Base-by-base conservation (phyloP, 352 stramenopile genomes). In the Pythium sukuiense region DNA sequence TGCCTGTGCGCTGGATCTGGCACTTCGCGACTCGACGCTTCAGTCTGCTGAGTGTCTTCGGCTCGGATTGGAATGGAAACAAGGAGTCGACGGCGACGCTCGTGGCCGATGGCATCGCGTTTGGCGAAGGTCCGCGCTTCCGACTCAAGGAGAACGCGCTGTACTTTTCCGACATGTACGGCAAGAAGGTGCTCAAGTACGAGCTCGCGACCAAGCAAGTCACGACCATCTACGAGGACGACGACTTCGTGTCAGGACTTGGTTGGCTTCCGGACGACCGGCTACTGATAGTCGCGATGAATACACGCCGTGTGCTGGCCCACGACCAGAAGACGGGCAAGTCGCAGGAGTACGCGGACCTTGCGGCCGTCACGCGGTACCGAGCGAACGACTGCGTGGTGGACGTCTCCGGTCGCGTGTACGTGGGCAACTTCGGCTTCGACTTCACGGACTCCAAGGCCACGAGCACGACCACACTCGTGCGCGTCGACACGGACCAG, bases 161-260 rank as follows among this genome's bases (percentile, higher is more conserved):
- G 13, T 92, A 89, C 58, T 89, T 88, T 53, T 72, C 70, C 18
- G 83, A 92, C 45, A 92, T 89, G 80, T 78, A 80, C 62, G 76
- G 66, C 33, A 75, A 83, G 39, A 72, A 88, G 59, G 77, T 92
- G 39, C 52, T 87, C 59, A 81, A 80, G 63, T 88, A 85, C 55
- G 74, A 84, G 20, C 65, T 90, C 29, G 46, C 32, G 8, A 81
- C 71, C 24, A 65, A 79, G 18, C 56, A 68, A 20, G 65, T 61
- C 32, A 74, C 71, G 14, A 50, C 81, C 0, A 73, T 92, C 27
- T 84, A 81, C 52, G 62, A 86, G 6, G 56, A 76, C 27, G 56
- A 79, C 43, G 83, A 92, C 60, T 79, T 74, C 18, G 35, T 88
- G 9, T 88, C 81, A 0, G 83, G 81, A 0, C 59, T 90, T 16